Conservation (phyloP, 1,139 yeast genomes). For the Candida tropicalis region DNA sequence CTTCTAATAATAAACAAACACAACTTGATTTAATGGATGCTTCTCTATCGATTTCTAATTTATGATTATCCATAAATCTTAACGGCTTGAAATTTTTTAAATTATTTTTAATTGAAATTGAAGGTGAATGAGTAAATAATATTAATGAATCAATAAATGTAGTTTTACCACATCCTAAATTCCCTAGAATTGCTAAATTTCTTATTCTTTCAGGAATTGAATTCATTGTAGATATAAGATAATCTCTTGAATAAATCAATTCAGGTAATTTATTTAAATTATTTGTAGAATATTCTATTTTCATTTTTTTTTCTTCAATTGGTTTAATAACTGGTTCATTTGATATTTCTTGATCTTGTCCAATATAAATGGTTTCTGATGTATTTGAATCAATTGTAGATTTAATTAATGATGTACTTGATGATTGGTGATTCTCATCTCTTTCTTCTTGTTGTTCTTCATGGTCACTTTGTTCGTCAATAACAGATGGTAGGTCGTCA, state of each 20-base stretch:
- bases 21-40: constrained; percentile 67
- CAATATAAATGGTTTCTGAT: constrained; percentile 29
- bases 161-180: constrained; percentile 86
- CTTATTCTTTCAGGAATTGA: constrained; percentile 65
- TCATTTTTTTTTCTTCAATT: constrained; percentile 39
- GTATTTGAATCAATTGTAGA: constrained; percentile 7
- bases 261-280: constrained; percentile 50
- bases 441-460: constrained; percentile 19
- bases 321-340: constrained; percentile 73
- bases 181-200: constrained; percentile 83
- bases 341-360: constrained; percentile 17
- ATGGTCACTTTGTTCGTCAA: constrained; percentile 19
- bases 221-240: constrained; percentile 51
- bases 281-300: constrained; percentile 38
- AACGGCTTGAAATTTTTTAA: constrained; percentile 43
- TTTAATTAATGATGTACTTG: constrained; percentile 12
- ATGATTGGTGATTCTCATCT: constrained; percentile 17
- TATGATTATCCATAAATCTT: constrained; percentile 71
- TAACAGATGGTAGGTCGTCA: constrained; percentile 10
- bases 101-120: constrained; percentile 29
- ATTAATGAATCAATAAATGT: constrained; percentile 73
- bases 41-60: constrained; percentile 71
- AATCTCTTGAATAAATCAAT: constrained; percentile 64
- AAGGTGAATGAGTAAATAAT: constrained; percentile 56
- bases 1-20: constrained; percentile 62